A percentile compares a stretch with the other conserved stretches of the same genome.
Evolutionary conservation across 441 rosid genomes (phyloP).

Genomic region (Erysimum pusillum): DNA sequence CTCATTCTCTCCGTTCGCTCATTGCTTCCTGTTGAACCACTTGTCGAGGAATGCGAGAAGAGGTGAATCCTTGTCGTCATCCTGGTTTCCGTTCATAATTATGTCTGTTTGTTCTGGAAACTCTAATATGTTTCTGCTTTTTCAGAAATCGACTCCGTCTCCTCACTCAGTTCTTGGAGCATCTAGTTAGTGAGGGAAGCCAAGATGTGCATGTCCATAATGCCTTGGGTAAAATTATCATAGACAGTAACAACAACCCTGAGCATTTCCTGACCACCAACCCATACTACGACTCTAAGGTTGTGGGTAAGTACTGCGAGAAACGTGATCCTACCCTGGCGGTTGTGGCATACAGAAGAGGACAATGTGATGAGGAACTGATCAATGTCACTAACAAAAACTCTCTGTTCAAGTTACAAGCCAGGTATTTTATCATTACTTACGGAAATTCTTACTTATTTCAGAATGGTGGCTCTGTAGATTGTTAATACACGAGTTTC

Average conservation of each 20-base stretch:
- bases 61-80: conserved; percentile 57
- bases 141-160: conserved; percentile 97
- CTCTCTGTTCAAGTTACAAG: conserved; percentile 96
- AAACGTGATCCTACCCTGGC: conserved; percentile 99
- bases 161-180: conserved; percentile 99
- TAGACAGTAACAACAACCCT: conserved; percentile 98
- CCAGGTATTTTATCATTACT: conserved; percentile 71
- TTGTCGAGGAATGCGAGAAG: conserved; percentile 95
- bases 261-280: conserved; percentile 99
- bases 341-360: conserved; percentile 97
- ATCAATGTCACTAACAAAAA: conserved; percentile 95
- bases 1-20: conserved; percentile 95
- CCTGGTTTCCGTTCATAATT: conserved; percentile 18
- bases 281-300: conserved; percentile 95
- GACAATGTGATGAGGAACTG: conserved; percentile 98
- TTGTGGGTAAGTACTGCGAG: conserved; percentile 99
- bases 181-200: conserved; percentile 99
- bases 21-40: conserved; percentile 94
- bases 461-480: conserved; percentile 27
- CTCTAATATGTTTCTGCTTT: conserved; percentile 43
- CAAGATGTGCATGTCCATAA: conserved; percentile 99
- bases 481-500: conserved; percentile 30
- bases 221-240: conserved; percentile 99
- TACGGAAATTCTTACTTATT: not conserved
- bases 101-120: conserved; percentile 16